Percentiles rank a stretch among this genome's conserved stretches.
Conservation (phyloP, 768 basidiomycete genomes). For the Dictyophora rubrovolvata region DNA sequence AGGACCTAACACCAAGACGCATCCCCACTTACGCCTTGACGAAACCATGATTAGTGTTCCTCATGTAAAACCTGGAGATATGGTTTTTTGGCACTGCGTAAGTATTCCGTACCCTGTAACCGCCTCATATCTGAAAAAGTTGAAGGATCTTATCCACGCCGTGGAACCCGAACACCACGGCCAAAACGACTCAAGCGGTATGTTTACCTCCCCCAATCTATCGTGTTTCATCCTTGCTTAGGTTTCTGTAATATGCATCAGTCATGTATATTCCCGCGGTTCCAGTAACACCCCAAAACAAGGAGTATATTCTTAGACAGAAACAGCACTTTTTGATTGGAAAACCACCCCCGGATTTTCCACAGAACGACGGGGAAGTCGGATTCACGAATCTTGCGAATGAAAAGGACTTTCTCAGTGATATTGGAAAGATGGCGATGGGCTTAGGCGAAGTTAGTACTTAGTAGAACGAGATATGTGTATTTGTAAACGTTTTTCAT, state of each 20-base stretch:
- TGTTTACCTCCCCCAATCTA: not conserved
- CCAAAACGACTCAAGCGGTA: constrained; percentile 7
- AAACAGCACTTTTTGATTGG: constrained; percentile 49
- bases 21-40: constrained; percentile 58
- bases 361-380: constrained; percentile 30
- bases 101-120: constrained; percentile 8
- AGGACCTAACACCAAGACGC: constrained; percentile 39
- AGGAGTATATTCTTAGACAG: constrained; percentile 52
- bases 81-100: constrained; percentile 70
- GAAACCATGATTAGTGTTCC: constrained; percentile 59
- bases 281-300: constrained; percentile 53
- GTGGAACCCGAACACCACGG: constrained; percentile 50
- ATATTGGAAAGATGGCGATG: constrained; percentile 32
- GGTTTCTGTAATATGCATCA: constrained; percentile 11
- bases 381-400: constrained; percentile 30
- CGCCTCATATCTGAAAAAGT: not conserved
- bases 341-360: constrained; percentile 65
- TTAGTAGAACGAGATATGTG: not conserved
- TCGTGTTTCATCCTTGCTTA: not conserved
- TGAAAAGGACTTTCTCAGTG: constrained; percentile 27
- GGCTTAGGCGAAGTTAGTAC: constrained; percentile 19
- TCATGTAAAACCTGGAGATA: constrained; percentile 63
- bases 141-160: constrained; percentile 40
- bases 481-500: no score
- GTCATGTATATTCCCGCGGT: constrained; percentile 77